Evolutionary conservation across 2,329 filamentous ascomycete species (phyloP), one percentile per base, ranked within the genome.

Genomic region (Ceratocystis diversiconidia): DNA sequence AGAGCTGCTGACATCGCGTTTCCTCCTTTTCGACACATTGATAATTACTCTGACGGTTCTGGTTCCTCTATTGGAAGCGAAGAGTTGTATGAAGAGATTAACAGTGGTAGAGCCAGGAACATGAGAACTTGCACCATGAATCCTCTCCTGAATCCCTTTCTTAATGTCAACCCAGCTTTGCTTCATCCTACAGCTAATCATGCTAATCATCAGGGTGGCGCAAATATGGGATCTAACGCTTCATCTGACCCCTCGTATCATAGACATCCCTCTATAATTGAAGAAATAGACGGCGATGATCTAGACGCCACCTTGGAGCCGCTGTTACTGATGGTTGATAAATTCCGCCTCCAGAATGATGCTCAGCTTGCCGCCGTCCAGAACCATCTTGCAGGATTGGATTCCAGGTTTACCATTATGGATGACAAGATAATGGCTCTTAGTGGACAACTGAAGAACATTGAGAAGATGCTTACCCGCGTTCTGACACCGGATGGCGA

Each of bases 301-400:
- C 60, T 62, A 17, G 41, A 19, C 2, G 28, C 3, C 4, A 22
- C 44, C 1, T 15, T 62, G 60, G 44, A 62, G 60, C 60, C 60
- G 22, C 41, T 62, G 3, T n/a, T 25, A 7, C 22, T 62, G 41
- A 10, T 17, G 7, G 15, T 62, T 12, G 44, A 62, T 46, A 17
- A 62, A n/a, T 32, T 62, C 43, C 60, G 60, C 60, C 32, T 41
- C 12, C 30, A 62, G 60, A 62, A 30, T 43, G 60, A 62, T 15
- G n/a, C 25, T 25, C 41, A 30, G n/a, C 43, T 62, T 10, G 19
- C 30, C 41, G 44, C 22, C 41, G 44, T 62, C 10, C 60, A 62
- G 60, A 44, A 12, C 17, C 41, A 25, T 17, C 60, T 62, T 28
- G 19, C 6, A 17, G 44, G 44, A 12, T 25, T 62, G 22, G 60